Evolutionary conservation across 169 alveolate genomes (phyloP).

Genomic region (Miamiensis avidus): DNA sequence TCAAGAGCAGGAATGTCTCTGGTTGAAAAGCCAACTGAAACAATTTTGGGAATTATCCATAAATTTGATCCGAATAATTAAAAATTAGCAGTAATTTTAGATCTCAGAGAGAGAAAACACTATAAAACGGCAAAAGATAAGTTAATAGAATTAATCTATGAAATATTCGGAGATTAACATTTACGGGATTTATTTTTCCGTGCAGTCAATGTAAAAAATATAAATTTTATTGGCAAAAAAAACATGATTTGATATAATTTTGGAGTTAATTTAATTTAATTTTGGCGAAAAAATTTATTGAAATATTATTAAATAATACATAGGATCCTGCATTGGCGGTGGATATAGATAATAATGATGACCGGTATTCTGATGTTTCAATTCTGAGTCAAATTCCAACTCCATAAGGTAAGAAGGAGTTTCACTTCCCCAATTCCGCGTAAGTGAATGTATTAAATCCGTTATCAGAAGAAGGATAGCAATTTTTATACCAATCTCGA

Average conservation of each 20-base stretch:
- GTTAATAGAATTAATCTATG: too few relatives aligned
- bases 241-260: too few relatives aligned
- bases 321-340: neutral
- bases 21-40: neutral
- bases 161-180: neutral
- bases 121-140: neutral
- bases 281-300: neutral
- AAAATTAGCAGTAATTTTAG: neutral
- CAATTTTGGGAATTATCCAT: too few relatives aligned
- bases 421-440: neutral
- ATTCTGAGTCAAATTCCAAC: neutral
- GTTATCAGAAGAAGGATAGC: too few relatives aligned
- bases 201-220: neutral
- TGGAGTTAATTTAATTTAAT: neutral
- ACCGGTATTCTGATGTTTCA: neutral
- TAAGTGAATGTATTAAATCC: neutral
- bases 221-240: neutral
- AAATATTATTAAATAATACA: neutral
- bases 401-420: neutral
- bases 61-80: neutral
- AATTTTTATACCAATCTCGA: neutral
- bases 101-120: neutral
- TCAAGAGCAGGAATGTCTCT: neutral
- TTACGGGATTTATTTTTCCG: neutral
- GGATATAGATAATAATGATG: neutral